A percentile compares a stretch with the other conserved stretches of the same genome.
phyloP scores from a whole-genome alignment of 768 basidiomycete species.

The Xanthoconium purpureum region DNA sequence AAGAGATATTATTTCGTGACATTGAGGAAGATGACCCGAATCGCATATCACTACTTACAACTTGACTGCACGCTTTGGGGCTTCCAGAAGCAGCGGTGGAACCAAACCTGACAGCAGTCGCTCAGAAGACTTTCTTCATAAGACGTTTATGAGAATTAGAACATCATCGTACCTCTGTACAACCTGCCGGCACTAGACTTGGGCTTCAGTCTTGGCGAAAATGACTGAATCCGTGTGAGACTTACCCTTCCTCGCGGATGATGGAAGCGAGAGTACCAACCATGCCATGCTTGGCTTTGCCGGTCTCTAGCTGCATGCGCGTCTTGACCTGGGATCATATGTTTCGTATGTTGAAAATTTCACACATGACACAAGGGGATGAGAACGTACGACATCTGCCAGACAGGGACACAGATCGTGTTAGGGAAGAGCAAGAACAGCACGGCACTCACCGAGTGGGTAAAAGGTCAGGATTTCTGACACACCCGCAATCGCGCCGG shows the following conservation, averaged over 20 bases:
- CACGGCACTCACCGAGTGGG: constrained; percentile 68
- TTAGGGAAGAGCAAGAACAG: neutral
- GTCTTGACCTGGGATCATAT: constrained; percentile 77
- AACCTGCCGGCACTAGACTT: constrained; percentile 64
- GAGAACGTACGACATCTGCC: constrained; percentile 76
- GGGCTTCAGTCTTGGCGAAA: neutral
- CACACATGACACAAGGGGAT: neutral
- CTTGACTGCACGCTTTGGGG: constrained; percentile 97
- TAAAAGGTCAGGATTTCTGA: constrained; percentile 84
- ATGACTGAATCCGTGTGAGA: neutral
- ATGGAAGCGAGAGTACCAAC: constrained; percentile 82
- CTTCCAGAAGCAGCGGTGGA: constrained; percentile 93
- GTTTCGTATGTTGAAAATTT: constrained; percentile 1
- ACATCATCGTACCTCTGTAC: constrained; percentile 65
- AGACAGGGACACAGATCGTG: constrained; percentile 4
- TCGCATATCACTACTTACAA: constrained; percentile 49
- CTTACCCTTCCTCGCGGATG: constrained; percentile 87
- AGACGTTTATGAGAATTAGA: neutral
- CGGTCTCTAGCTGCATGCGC: constrained; percentile 94
- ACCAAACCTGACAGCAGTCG: constrained; percentile 60
- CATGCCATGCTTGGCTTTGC: constrained; percentile 71
- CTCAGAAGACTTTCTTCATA: neutral
- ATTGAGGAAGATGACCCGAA: neutral
- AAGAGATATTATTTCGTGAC: neutral
- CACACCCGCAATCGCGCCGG: constrained; percentile 94